Evolutionary conservation across 1,139 yeast species (phyloP).

Genomic region (Kodamaea derodonti): DNA sequence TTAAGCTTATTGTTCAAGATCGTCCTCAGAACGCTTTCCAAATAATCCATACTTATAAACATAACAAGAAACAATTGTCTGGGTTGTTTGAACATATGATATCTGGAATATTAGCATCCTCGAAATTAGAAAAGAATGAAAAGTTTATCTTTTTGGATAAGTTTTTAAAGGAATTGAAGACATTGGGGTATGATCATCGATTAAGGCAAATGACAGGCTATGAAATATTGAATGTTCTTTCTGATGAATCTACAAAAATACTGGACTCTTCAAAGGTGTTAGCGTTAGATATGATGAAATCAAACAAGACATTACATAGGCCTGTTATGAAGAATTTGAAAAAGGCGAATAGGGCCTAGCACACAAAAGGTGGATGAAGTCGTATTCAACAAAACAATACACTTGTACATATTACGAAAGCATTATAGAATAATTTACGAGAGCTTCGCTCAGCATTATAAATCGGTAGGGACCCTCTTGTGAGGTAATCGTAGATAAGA

Average conservation of each 20-base stretch:
- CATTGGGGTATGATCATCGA: slow-evolving; percentile 18
- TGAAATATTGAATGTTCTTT: slow-evolving; percentile 9
- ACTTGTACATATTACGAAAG: too few relatives aligned
- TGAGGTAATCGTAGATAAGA: too few relatives aligned
- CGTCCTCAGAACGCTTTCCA: slow-evolving; percentile 22
- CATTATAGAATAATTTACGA: too few relatives aligned
- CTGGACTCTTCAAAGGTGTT: slow-evolving; percentile 4
- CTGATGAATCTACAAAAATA: slow-evolving; percentile 1
- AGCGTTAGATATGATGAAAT: slow-evolving; percentile 6
- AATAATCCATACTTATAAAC: slow-evolving; percentile 19
- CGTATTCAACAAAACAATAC: too few relatives aligned
- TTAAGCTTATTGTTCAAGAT: slow-evolving; percentile 22
- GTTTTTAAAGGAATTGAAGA: slow-evolving; percentile 17
- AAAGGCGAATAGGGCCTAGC: slow-evolving; percentile 2
- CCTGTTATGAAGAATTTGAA: slow-evolving; percentile 6
- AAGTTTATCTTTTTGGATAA: slow-evolving; percentile 17
- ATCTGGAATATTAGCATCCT: slow-evolving; percentile 24
- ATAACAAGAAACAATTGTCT: slow-evolving; percentile 15
- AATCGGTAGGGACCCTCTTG: too few relatives aligned
- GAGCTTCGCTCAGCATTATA: too few relatives aligned
- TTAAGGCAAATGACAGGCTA: slow-evolving; percentile 13
- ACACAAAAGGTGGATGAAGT: too few relatives aligned
- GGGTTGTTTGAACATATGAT: slow-evolving; percentile 17
- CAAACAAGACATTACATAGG: slow-evolving; percentile 6
- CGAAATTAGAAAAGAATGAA: slow-evolving; percentile 12